Base-by-base conservation (phyloP, 495 filamentous ascomycete species). In the Lophiostoma macrostomum region DNA sequence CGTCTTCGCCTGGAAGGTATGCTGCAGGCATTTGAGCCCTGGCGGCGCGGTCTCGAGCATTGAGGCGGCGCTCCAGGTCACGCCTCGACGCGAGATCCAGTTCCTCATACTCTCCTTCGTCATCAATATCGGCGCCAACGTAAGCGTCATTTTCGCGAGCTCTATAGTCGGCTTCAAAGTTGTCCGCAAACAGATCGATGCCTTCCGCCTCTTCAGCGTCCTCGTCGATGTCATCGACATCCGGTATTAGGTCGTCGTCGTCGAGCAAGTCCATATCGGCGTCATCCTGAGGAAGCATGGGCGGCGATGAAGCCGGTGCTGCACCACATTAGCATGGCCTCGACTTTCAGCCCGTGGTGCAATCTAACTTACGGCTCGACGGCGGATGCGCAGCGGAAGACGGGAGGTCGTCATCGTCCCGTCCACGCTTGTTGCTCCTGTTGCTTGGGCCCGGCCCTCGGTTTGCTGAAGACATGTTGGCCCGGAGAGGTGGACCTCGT, bases 181-280 rank as follows among this genome's bases (percentile, higher is more conserved):
- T 86, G 58, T 94, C 87, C 27, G 78, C 86, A 64, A 96, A 96
- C 22, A 99, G 80, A 71, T 99, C 91, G 60, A 96, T 95, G 14
- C 87, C 87, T 36, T 85, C 87, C 61, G 93, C 88, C 63, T 97
- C 93, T 68, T 97, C 94, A 10, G 91, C 94, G 81, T 90, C 81
- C 69, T 99, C 94, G 59, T 97, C 94, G 37, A 89, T 80, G 62
- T 99, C 94, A 49, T 96, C 91, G 59, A 96, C 82, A 63, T 95
- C 90, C 38, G 78, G 83, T 36, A 84, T 75, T 5, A 94, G 68
- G 53, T 90, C 85, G 44, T 79, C 75, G 40, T 88, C 86, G 34
- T 86, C 83, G 58, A 87, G 83, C 10, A 81, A 64, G 30, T 82
- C 79, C 46, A 90, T 84, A 29, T 91, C 85, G 59, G 91, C 75